Conservation (phyloP, 331 rosid genomes). For the Quercus lobata region DNA sequence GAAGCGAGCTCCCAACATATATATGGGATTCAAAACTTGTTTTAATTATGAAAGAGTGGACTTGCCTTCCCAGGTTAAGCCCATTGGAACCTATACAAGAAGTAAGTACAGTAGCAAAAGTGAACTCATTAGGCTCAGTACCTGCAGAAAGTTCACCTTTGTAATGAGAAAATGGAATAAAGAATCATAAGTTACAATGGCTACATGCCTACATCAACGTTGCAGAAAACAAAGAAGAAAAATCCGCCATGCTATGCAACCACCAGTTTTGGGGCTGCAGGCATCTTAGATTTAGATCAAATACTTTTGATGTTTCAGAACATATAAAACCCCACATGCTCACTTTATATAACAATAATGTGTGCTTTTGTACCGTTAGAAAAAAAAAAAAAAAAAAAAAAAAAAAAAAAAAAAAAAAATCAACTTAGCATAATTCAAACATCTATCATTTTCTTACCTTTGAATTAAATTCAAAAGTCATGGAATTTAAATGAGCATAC, state of each 20-base stretch:
- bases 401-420: neutral
- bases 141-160: conserved; percentile 34
- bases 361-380: neutral
- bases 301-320: neutral
- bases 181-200: neutral
- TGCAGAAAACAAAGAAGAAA: neutral
- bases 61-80: conserved; percentile 51
- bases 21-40: conserved; percentile 51
- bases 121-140: conserved; percentile 70
- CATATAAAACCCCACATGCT: neutral
- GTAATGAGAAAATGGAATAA: neutral
- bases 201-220: neutral
- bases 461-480: neutral
- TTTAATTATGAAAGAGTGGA: conserved; percentile 58
- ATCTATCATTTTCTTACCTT: neutral
- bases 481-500: too few relatives aligned
- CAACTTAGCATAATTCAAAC: neutral
- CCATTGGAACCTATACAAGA: conserved; percentile 57
- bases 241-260: neutral
- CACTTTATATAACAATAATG: neutral
- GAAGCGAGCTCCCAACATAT: conserved; percentile 81
- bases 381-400: too few relatives aligned
- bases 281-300: neutral
- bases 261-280: neutral
- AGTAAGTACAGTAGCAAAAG: conserved; percentile 63